phyloP scores from a whole-genome alignment of 805 yeast species.

The Yarrowia phangngaensis region DNA sequence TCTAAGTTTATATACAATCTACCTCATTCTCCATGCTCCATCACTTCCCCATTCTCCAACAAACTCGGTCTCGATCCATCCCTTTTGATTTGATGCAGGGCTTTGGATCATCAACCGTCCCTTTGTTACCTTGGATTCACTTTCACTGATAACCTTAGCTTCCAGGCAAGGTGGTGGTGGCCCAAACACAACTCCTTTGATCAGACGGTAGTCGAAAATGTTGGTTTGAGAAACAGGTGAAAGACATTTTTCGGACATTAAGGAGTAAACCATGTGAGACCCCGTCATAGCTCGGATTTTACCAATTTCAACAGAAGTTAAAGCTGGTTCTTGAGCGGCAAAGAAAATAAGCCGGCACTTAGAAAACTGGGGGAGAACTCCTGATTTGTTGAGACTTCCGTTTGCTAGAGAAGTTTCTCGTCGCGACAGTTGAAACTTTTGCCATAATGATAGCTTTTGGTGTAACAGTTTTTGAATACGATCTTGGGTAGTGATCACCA shows the following conservation, averaged over 20 bases:
- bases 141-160: slow-evolving; percentile 29
- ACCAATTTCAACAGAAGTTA: slow-evolving; percentile 33
- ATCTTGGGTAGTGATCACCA: slow-evolving; percentile 37
- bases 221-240: slow-evolving; percentile 41
- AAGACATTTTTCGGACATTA: slow-evolving; percentile 35
- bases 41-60: slow-evolving; percentile 22
- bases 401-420: slow-evolving; percentile 8
- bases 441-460: slow-evolving; percentile 28
- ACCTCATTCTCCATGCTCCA: slow-evolving; percentile 20
- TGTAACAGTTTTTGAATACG: slow-evolving; percentile 34
- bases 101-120: slow-evolving; percentile 36
- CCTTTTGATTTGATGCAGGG: slow-evolving; percentile 11
- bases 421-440: slow-evolving; percentile 2
- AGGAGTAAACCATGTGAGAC: slow-evolving; percentile 38
- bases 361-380: slow-evolving; percentile 29
- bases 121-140: slow-evolving; percentile 31
- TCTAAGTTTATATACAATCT: neutral
- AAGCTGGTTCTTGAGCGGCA: slow-evolving; percentile 28
- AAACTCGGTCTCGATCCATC: slow-evolving; percentile 22
- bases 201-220: slow-evolving; percentile 31
- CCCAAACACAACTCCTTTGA: slow-evolving; percentile 33
- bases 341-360: slow-evolving; percentile 27
- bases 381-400: slow-evolving; percentile 2
- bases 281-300: slow-evolving; percentile 39
- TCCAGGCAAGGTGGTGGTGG: slow-evolving; percentile 37